These are phyloP conservation scores for Fusarium tanahbumbuense DNA, from an alignment of 2,329 filamentous ascomycete genomes.

Conservation along the genomic window DNA sequence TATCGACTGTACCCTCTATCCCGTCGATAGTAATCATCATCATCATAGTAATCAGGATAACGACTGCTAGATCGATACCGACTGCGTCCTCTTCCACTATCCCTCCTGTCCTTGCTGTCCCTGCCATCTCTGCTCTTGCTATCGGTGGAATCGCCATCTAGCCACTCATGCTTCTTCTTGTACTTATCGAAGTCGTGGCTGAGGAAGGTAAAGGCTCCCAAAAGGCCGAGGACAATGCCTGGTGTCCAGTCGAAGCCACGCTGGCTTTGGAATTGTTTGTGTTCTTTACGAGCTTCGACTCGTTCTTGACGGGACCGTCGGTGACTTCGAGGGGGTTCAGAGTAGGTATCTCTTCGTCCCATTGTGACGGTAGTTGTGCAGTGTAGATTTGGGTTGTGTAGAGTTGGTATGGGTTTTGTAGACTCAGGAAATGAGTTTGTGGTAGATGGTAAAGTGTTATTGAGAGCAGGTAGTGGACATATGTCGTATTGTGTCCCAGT, in stretches of 20 bases:
- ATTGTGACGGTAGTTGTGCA: slow-evolving; percentile 11
- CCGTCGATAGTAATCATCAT: slow-evolving; percentile 21
- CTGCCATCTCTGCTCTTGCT: slow-evolving; percentile 22
- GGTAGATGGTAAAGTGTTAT: neutral
- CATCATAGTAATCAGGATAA: slow-evolving; percentile 13
- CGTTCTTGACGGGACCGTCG: slow-evolving; percentile 15
- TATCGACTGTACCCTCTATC: slow-evolving; percentile 27
- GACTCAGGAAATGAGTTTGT: neutral
- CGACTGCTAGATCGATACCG: slow-evolving; percentile 24
- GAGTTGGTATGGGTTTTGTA: neutral
- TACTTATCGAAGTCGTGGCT: slow-evolving; percentile 52
- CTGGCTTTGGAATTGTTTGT: slow-evolving; percentile 44
- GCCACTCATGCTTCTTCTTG: slow-evolving; percentile 13
- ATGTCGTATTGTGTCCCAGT: neutral
- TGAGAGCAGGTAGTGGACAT: no score
- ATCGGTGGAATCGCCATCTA: slow-evolving; percentile 5
- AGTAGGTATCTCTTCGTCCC: slow-evolving; percentile 32
- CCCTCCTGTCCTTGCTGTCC: slow-evolving; percentile 9
- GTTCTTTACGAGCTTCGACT: slow-evolving; percentile 28
- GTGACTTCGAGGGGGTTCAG: slow-evolving; percentile 26
- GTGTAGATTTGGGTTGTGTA: neutral
- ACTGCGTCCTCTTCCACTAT: slow-evolving; percentile 30
- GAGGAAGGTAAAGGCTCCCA: slow-evolving; percentile 52
- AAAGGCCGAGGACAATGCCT: slow-evolving; percentile 53
- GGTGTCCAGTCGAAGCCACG: slow-evolving; percentile 56